phyloP scores from a whole-genome alignment of 768 basidiomycete species.

The Chalciporus sphaerocephalus region DNA sequence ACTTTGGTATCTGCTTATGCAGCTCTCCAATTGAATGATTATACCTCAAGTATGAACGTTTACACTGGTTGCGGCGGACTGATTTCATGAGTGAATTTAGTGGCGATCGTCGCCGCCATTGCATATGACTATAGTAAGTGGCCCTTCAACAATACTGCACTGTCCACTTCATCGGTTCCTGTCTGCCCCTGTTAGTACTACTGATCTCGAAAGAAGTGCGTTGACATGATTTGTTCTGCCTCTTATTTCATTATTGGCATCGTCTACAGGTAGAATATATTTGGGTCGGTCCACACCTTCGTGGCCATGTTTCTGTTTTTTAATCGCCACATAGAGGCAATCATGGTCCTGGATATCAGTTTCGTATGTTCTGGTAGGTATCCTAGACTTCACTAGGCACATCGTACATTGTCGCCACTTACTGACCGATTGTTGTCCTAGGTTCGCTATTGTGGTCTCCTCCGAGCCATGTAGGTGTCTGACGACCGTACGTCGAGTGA shows the following conservation, averaged over 20 bases:
- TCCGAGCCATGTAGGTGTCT: neutral
- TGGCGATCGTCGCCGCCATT: neutral
- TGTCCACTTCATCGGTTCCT: neutral
- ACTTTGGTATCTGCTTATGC: neutral
- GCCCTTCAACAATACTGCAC: neutral
- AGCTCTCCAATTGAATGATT: neutral
- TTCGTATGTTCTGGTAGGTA: neutral
- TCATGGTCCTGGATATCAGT: neutral
- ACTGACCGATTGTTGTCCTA: neutral
- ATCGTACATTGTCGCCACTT: neutral
- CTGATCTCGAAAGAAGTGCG: slow-evolving; percentile 5
- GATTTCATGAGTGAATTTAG: neutral
- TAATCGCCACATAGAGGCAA: neutral
- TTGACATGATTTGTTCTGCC: too few relatives aligned
- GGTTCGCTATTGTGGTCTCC: slow-evolving; percentile 4
- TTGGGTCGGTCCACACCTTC: slow-evolving; percentile 2
- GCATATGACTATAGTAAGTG: slow-evolving; percentile 5
- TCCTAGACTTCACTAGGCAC: neutral
- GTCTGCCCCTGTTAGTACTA: neutral
- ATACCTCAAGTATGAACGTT: neutral
- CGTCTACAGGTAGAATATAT: slow-evolving; percentile 1
- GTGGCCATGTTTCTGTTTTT: neutral
- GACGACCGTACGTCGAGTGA: neutral
- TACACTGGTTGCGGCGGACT: neutral
- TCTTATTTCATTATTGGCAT: neutral